Evolutionary conservation across 2,329 filamentous ascomycete genomes (phyloP), one percentile per base, ranked within the genome.

Genomic region (Colletotrichum magnum): DNA sequence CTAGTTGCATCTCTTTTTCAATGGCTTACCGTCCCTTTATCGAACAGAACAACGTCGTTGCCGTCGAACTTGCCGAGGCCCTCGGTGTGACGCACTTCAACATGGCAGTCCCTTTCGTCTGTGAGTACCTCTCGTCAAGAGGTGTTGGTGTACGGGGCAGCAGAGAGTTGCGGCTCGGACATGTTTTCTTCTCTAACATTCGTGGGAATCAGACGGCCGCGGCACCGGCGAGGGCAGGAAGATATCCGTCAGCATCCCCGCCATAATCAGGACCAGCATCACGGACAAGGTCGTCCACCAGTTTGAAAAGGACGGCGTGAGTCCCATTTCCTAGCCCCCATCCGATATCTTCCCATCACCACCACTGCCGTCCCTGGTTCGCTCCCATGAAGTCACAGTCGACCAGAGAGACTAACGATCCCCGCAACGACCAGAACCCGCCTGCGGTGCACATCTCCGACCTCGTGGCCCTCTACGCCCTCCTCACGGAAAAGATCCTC

Each of bases 201-300:
- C 15, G 16, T 73, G 73, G 12, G 2, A 45, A 12, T 18, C 32
- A 81, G 79, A 81, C 67, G 79, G 79, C 1, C 74, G 72, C 59
- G 79, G 79, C 2, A 74, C 53, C 18, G 80, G 79, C 3, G 58
- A 74, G 69, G 75, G 73, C 68, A 80, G 76, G 48, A 78, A 78
- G 69, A 52, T 81, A 4, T 81, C 79, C 1, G 73, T 80, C 5
- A 75, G 72, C 10, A 75, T 81, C 2, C 79, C 79, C 1, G 73
- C 73, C 4, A 69, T 71, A n/a, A 58, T 78, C 54, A 74, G 77
- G 53, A 71, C 76, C 0, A 76, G 76, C 66, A 77, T 80, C 5
- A 68, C 67, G 41, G 64, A 73, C 9, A 77, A 73, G 45, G 54
- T 58, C 0, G 77, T 80, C 2, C 72, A 79, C 58, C 80, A 77